Evolutionary conservation across 768 basidiomycete species (phyloP).

Genomic region (Chalciporus pseudorubinellus): DNA sequence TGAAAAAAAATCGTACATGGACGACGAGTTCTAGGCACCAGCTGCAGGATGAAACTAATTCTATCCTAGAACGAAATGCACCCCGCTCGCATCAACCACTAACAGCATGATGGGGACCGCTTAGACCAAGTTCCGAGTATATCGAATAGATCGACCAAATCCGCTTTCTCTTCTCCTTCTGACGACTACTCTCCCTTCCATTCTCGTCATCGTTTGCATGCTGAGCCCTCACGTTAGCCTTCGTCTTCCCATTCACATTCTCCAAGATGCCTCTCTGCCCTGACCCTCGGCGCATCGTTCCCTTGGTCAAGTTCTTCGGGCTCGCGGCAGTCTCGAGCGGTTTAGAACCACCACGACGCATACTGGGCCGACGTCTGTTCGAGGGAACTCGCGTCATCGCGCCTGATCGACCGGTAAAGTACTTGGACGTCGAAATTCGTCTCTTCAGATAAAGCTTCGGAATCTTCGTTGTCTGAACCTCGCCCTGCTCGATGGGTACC

Average conservation of each 20-base stretch:
- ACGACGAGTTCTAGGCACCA: too few species aligned
- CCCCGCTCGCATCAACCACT: not conserved
- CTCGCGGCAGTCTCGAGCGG: slow-evolving; percentile 5
- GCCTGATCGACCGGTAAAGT: not conserved
- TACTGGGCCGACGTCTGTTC: slow-evolving; percentile 12
- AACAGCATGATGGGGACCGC: slow-evolving; percentile 4
- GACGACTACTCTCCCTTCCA: slow-evolving; percentile 3
- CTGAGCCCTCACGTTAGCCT: slow-evolving; percentile 6
- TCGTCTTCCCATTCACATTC: slow-evolving; percentile 19
- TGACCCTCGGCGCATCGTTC: slow-evolving; percentile 24
- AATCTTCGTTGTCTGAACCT: slow-evolving; percentile 17
- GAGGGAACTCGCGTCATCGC: slow-evolving; percentile 9
- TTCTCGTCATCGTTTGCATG: slow-evolving; percentile 15
- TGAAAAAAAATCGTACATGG: too few species aligned
- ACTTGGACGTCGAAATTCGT: slow-evolving; percentile 16
- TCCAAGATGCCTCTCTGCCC: slow-evolving; percentile 24
- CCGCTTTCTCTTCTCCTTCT: slow-evolving; percentile 25
- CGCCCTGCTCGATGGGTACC: not conserved
- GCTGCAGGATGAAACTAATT: too few species aligned
- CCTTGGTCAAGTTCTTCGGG: slow-evolving; percentile 13
- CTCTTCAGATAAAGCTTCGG: slow-evolving; percentile 17
- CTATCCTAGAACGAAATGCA: too few species aligned
- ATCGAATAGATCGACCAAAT: slow-evolving; percentile 31
- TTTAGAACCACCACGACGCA: slow-evolving; percentile 5
- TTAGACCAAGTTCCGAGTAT: slow-evolving; percentile 22